Evolutionary conservation across 148 eudicot species (phyloP).

Genomic region (Silene conica): DNA sequence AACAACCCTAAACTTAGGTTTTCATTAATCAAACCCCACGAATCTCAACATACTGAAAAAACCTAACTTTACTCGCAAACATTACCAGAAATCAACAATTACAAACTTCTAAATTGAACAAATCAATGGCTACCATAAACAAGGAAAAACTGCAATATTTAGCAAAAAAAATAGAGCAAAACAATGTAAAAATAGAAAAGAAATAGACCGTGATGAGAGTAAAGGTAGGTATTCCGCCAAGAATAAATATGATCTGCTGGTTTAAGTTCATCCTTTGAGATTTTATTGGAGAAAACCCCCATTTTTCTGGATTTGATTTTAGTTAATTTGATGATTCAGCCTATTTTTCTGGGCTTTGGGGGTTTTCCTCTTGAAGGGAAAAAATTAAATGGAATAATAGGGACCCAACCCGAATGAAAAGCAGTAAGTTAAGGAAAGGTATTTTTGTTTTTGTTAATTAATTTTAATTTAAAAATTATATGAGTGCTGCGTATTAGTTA

Average conservation of each 20-base stretch:
- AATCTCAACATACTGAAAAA: not conserved
- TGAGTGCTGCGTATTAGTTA: too few relatives aligned
- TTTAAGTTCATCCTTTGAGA: conserved; percentile 38
- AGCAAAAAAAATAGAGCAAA: not conserved
- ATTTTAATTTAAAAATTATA: not conserved
- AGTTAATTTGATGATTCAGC: not conserved
- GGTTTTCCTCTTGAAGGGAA: too few relatives aligned
- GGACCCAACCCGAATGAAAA: not conserved
- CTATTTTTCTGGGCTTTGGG: not conserved
- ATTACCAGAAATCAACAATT: conserved; percentile 7
- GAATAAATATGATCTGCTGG: conserved; percentile 77
- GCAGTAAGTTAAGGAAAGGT: not conserved
- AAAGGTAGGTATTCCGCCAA: conserved; percentile 57
- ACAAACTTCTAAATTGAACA: not conserved
- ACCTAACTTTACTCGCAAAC: not conserved
- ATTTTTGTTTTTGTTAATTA: not conserved
- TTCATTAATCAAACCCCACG: not conserved
- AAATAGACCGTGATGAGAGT: conserved; percentile 61
- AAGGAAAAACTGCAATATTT: not conserved
- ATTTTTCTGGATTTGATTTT: conserved; percentile 5
- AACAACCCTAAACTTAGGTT: not conserved
- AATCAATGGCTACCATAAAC: not conserved
- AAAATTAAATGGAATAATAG: too few relatives aligned
- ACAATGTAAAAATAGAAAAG: not conserved
- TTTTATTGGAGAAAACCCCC: conserved; percentile 56